Percentiles rank a stretch among this genome's conserved stretches.
Evolutionary conservation across 225 moss, liverwort and hornwort species (phyloP).

Genomic region (Marchantia polymorpha): DNA sequence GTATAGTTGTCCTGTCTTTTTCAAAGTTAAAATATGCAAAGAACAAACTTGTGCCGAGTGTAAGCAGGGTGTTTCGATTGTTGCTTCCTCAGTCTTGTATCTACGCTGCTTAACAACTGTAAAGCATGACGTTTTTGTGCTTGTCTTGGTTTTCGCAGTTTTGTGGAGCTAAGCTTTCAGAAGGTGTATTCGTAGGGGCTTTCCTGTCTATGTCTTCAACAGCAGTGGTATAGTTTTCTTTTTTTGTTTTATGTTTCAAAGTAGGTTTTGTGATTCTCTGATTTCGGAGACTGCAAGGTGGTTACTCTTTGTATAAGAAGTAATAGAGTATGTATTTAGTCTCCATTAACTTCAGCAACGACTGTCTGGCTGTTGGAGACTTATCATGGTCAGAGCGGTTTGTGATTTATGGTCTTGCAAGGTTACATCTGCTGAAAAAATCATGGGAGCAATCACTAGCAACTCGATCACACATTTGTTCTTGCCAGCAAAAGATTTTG

Average conservation of each 20-base stretch:
- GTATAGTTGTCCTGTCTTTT: not conserved
- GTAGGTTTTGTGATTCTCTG: not conserved
- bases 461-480: no score
- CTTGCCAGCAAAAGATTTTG: no score
- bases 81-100: not conserved
- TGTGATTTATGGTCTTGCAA: not conserved
- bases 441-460: not conserved
- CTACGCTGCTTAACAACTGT: not conserved
- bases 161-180: constrained; percentile 84
- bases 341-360: no score
- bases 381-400: not conserved
- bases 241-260: not conserved
- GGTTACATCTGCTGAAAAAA: not conserved
- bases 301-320: not conserved
- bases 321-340: not conserved
- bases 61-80: not conserved
- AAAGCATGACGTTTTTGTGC: not conserved
- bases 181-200: constrained; percentile 95
- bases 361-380: not conserved
- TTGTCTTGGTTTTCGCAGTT: constrained; percentile 29
- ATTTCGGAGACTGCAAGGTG: not conserved
- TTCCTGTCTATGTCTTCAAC: constrained; percentile 99
- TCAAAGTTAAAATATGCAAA: no score
- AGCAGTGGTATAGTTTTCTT: constrained; percentile 60
- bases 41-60: not conserved